Evolutionary conservation across 1,139 yeast genomes (phyloP).

Genomic region (Pneumocystis wakefieldiae): DNA sequence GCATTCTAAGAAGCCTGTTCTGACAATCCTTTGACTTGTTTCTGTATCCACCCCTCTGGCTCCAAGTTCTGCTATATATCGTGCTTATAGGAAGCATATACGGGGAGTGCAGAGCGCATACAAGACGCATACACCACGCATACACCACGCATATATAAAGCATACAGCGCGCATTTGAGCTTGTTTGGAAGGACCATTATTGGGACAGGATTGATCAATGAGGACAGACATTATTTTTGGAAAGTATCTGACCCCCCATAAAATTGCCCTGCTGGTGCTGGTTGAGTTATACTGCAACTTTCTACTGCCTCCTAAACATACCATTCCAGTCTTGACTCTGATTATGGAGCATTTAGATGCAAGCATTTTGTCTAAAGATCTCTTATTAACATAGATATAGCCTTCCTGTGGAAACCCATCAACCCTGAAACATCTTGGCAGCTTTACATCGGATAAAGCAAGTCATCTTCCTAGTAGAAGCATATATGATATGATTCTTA

Average conservation of each 20-base stretch:
- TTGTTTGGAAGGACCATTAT: too few species aligned
- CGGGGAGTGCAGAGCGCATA: too few species aligned
- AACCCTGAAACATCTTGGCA: background rate
- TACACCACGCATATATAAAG: background rate
- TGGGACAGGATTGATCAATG: background rate
- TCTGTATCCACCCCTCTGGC: too few species aligned
- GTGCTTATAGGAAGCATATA: too few species aligned
- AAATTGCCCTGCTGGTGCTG: background rate
- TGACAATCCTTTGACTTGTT: too few species aligned
- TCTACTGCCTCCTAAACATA: conserved; percentile 1
- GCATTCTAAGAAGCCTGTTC: too few species aligned
- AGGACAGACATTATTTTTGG: background rate
- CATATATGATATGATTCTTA: conserved; percentile 1
- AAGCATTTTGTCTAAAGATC: background rate
- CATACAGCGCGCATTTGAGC: too few species aligned
- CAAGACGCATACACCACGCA: background rate
- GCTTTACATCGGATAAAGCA: background rate
- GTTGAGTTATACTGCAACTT: background rate
- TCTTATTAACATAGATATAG: background rate
- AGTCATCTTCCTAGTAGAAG: background rate
- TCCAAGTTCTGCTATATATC: too few species aligned
- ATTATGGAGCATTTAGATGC: conserved; percentile 1
- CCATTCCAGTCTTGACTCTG: background rate
- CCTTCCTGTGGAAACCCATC: background rate
- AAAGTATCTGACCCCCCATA: background rate